Evolutionary conservation across 805 yeast genomes (phyloP), one percentile per base, ranked within the genome.

Genomic region (Candida pini): DNA sequence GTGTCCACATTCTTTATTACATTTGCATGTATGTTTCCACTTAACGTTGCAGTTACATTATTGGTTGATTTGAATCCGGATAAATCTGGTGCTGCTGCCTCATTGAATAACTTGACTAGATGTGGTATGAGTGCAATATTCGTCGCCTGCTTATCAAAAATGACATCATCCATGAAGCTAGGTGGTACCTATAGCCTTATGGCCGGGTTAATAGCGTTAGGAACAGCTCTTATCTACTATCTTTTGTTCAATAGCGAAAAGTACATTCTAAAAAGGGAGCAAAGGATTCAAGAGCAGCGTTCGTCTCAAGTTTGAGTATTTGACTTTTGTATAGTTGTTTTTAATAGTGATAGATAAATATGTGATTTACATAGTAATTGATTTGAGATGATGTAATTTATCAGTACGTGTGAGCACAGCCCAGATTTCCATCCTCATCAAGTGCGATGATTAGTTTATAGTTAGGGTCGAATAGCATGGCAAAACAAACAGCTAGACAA

Each of bases 101-200:
- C 92, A 8, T 68, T 82, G 32, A 66, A 81, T 42, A 88, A 88
- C 50, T 60, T 87, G 19, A 66, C 77, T 16, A 64, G 96, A 46
- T 88, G 96, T 52, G 63, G 73, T n/a, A 48, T 76, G 31, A 79
- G 81, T 20, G 95, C 95, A 0, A 68, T 75, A 1, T 77, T 82
- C 28, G 68, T 81, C 15, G 92, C 84, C 1, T 78, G 77, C 3
- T 63, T 85, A 15, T 69, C 76, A 15, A 67, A 60, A 31, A 82
- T 88, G 90, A 63, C 67, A 10, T 35, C 37, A 0, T 40, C 61
- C 0, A 64, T 88, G 73, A 74, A 75, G 0, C 57, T 73, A 9
- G 96, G 96, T 2, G 92, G 95, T 13, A 72, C 84, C 1, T 85
- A 78, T 49, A 78, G 94, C 0, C 64, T 87, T n/a, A 57, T 84